A percentile compares a stretch with the other conserved stretches of the same genome.
phyloP scores from a whole-genome alignment of 1,139 yeast genomes.

The Yamadazyma mexicana region DNA sequence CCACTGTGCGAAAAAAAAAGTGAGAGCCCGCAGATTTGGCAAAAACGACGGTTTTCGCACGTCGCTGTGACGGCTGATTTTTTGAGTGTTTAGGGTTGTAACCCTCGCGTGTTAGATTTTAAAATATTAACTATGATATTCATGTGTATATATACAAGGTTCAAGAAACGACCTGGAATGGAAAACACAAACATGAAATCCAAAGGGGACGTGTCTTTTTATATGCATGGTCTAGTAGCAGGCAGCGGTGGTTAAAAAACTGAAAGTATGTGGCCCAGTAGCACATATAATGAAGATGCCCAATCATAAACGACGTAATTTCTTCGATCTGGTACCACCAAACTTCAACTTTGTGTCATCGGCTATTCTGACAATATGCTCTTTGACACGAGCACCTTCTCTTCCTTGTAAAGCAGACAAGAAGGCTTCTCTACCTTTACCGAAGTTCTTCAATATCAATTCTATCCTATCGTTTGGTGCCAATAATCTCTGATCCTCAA shows the following conservation, averaged over 20 bases:
- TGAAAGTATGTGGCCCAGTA: no score
- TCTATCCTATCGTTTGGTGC: constrained; percentile 61
- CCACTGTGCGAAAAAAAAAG: constrained; percentile 1
- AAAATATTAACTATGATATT: background rate
- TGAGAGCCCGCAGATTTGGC: background rate
- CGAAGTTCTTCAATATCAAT: constrained; percentile 74
- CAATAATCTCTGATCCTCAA: constrained; percentile 58
- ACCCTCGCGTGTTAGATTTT: constrained; percentile 6
- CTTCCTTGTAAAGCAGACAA: constrained; percentile 82
- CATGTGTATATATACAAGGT: no score
- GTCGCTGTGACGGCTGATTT: constrained; percentile 8
- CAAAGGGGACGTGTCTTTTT: no score
- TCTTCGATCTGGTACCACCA: constrained; percentile 91
- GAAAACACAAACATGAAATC: no score
- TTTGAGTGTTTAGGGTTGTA: constrained; percentile 7
- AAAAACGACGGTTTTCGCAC: constrained; percentile 5
- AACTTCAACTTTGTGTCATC: constrained; percentile 82
- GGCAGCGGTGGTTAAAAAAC: background rate
- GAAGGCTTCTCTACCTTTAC: constrained; percentile 89
- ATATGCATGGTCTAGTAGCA: no score
- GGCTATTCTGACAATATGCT: constrained; percentile 63
- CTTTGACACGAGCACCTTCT: constrained; percentile 74
- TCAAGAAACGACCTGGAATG: no score
- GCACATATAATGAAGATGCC: background rate
- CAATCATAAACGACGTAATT: constrained; percentile 69